These are phyloP conservation scores for Candida maris DNA, from an alignment of 805 yeast genomes.

Conservation along the genomic window DNA sequence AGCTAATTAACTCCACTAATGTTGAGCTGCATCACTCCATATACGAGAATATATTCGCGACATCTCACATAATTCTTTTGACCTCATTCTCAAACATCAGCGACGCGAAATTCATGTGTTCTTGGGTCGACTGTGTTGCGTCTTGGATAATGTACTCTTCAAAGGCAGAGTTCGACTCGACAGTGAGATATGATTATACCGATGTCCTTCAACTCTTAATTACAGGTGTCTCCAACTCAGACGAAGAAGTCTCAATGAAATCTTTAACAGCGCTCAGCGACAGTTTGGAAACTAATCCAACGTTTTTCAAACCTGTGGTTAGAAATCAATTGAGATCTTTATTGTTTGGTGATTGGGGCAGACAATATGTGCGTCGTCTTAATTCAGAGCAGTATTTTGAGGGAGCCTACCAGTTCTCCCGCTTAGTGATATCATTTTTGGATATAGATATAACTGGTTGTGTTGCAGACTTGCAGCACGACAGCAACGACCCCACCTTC, in stretches of 20 bases:
- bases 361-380: constrained; percentile 31
- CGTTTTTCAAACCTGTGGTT: constrained; percentile 33
- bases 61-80: constrained; percentile 27
- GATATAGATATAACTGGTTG: constrained; percentile 45
- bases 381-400: constrained; percentile 34
- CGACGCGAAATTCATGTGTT: constrained; percentile 6
- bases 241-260: constrained; percentile 17
- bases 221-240: constrained; percentile 14
- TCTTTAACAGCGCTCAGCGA: constrained; percentile 39
- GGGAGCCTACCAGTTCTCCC: constrained; percentile 40
- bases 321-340: constrained; percentile 30
- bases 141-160: constrained; percentile 38
- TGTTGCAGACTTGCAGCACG: constrained; percentile 36
- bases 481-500: constrained; percentile 38
- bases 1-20: constrained; percentile 23
- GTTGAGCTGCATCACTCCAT: constrained; percentile 37
- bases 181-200: constrained; percentile 26
- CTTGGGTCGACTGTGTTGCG: constrained; percentile 31
- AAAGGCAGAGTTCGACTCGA: constrained; percentile 33
- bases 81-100: constrained; percentile 1
- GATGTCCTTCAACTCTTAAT: constrained; percentile 15
- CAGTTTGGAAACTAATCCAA: constrained; percentile 43
- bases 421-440: constrained; percentile 42
- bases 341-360: constrained; percentile 47
- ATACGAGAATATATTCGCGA: constrained; percentile 32